phyloP scores from a whole-genome alignment of 192 early-diverging fungal genomes.

The Geosiphon pyriformis region DNA sequence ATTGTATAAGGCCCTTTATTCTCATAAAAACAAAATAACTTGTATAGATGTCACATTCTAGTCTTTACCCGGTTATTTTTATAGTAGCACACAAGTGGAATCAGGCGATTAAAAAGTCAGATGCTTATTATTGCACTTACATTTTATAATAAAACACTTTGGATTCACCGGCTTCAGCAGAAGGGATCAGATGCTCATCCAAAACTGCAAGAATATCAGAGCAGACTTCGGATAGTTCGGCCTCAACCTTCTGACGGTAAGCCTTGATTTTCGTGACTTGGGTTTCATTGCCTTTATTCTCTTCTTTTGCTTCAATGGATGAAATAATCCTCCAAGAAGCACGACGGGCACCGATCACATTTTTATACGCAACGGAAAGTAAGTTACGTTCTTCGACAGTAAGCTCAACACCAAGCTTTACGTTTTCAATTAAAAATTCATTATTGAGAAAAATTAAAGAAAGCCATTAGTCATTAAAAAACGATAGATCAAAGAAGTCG shows the following conservation, averaged over 20 bases:
- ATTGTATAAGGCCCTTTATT: no score
- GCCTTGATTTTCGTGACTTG: constrained; percentile 84
- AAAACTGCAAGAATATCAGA: constrained; percentile 86
- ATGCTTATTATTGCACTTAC: no score
- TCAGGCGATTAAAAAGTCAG: no score
- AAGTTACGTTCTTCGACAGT: constrained; percentile 98
- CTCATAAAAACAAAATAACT: no score
- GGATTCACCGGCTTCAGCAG: constrained; percentile 86
- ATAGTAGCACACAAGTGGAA: no score
- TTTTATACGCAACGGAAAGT: constrained; percentile 97
- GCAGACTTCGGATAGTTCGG: constrained; percentile 87
- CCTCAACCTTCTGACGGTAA: constrained; percentile 90
- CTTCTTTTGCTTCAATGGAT: constrained; percentile 96
- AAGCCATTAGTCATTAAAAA: no score
- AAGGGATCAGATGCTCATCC: constrained; percentile 80
- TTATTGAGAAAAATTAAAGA: not conserved
- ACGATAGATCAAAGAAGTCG: no score
- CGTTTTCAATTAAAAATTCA: constrained; percentile 1
- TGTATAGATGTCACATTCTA: no score
- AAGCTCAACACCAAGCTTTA: constrained; percentile 71
- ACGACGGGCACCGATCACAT: constrained; percentile 95
- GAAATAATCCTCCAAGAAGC: constrained; percentile 97
- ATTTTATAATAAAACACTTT: constrained; percentile 99
- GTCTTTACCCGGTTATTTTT: no score
- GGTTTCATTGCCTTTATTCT: constrained; percentile 76